phyloP scores from a whole-genome alignment of 805 yeast genomes.

The Millerozyma miso region DNA sequence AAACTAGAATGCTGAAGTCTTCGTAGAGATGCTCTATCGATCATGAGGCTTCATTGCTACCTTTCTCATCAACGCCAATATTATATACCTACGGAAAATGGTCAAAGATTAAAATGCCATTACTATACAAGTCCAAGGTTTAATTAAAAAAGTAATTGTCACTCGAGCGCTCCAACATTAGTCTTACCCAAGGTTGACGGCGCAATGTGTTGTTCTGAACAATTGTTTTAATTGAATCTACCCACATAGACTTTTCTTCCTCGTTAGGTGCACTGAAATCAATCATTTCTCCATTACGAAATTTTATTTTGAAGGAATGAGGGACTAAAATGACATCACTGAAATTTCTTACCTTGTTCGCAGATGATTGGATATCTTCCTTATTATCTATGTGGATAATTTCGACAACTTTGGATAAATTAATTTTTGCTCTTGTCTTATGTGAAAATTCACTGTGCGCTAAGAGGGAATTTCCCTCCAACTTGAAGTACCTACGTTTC shows the following conservation, averaged over 20 bases:
- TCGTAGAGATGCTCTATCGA: too few species aligned
- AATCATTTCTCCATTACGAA: constrained; percentile 76
- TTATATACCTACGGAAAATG: too few species aligned
- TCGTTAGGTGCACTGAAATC: constrained; percentile 80
- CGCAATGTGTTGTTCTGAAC: constrained; percentile 53
- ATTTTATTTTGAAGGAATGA: constrained; percentile 70
- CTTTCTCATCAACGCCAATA: too few species aligned
- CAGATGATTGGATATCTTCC: constrained; percentile 23
- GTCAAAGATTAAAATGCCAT: neutral
- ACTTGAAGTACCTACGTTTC: constrained; percentile 69
- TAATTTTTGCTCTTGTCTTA: constrained; percentile 72
- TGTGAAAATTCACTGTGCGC: constrained; percentile 71
- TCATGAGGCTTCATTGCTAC: too few species aligned
- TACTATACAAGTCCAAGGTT: neutral
- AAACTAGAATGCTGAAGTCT: too few species aligned
- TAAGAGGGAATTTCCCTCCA: constrained; percentile 65
- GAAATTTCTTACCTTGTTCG: constrained; percentile 49
- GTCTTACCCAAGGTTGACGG: constrained; percentile 57
- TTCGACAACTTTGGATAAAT: constrained; percentile 62
- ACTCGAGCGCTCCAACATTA: constrained; percentile 23
- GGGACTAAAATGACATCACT: constrained; percentile 68
- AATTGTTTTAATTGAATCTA: constrained; percentile 50
- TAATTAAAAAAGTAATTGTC: neutral
- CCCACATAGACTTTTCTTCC: constrained; percentile 64
- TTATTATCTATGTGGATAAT: constrained; percentile 41